Conservation (phyloP, 176 grass and related monocot species). For the Areca catechu region DNA sequence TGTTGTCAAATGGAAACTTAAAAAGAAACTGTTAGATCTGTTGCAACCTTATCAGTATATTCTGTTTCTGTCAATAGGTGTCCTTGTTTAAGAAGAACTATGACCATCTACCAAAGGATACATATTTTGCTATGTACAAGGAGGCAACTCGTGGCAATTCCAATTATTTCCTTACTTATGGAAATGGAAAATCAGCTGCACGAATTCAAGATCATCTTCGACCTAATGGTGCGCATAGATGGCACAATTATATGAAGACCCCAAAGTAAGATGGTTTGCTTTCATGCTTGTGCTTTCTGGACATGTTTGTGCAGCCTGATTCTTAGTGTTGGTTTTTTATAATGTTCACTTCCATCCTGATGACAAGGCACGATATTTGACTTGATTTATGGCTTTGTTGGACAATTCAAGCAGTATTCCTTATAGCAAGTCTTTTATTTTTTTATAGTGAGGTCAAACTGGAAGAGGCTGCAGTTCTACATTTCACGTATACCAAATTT, state of each 20-base stretch:
- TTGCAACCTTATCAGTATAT: background rate
- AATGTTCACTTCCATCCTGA: too few species aligned
- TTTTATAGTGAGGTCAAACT: slow-evolving; percentile 74
- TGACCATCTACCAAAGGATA: slow-evolving; percentile 97
- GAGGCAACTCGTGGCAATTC: slow-evolving; percentile 87
- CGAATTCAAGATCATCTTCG: slow-evolving; percentile 83
- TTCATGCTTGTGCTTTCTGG: background rate
- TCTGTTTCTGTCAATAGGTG: slow-evolving; percentile 38
- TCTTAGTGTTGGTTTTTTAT: too few species aligned
- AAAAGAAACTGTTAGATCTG: background rate
- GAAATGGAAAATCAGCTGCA: slow-evolving; percentile 96
- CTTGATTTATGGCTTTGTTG: too few species aligned
- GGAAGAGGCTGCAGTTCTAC: slow-evolving; percentile 94
- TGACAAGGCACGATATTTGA: too few species aligned
- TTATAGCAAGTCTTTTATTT: background rate
- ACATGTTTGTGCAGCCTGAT: too few species aligned
- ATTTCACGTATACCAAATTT: slow-evolving; percentile 93
- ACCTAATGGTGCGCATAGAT: slow-evolving; percentile 93
- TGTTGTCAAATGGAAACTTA: too few species aligned
- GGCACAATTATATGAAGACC: slow-evolving; percentile 84
- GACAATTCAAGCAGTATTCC: too few species aligned
- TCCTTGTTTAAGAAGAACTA: slow-evolving; percentile 99
- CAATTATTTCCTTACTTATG: slow-evolving; percentile 95
- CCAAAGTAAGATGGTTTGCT: slow-evolving; percentile 57
- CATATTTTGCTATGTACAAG: slow-evolving; percentile 93